Conservation (phyloP, 805 yeast species). For the Wickerhamiella nectarea region DNA sequence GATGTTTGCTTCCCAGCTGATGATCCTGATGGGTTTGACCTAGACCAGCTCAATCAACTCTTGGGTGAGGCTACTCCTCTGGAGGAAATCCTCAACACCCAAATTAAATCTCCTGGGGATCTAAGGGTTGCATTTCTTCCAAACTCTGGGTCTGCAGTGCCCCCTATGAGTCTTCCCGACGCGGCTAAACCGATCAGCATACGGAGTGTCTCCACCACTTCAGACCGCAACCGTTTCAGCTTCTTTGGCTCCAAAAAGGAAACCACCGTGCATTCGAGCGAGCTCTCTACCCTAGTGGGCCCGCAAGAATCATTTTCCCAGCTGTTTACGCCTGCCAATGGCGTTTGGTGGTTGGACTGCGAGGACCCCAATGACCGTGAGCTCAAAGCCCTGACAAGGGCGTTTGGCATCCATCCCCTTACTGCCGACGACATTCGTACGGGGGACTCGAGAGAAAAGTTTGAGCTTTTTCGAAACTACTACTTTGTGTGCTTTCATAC, state of each 20-base stretch:
- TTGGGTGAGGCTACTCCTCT: constrained; percentile 34
- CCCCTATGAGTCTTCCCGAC: constrained; percentile 8
- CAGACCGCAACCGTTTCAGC: constrained; percentile 42
- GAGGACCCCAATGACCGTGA: constrained; percentile 87
- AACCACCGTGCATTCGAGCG: constrained; percentile 79
- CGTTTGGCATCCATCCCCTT: constrained; percentile 93
- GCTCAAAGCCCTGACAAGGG: constrained; percentile 81
- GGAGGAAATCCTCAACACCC: background rate
- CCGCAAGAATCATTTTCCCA: constrained; percentile 45
- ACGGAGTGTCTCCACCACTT: background rate
- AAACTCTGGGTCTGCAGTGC: background rate
- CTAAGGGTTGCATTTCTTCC: constrained; percentile 10
- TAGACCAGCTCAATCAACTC: constrained; percentile 55
- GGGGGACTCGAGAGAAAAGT: constrained; percentile 92
- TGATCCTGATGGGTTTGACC: constrained; percentile 43
- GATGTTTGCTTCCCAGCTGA: constrained; percentile 82
- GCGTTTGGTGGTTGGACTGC: constrained; percentile 94
- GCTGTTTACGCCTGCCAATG: constrained; percentile 52
- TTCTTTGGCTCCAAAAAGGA: constrained; percentile 69
- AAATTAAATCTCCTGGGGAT: constrained; percentile 11
- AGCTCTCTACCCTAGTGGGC: constrained; percentile 52
- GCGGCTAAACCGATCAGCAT: constrained; percentile 1
- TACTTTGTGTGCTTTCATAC: constrained; percentile 94
- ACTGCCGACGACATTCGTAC: constrained; percentile 94
- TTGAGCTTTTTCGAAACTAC: constrained; percentile 67